phyloP scores from a whole-genome alignment of 768 basidiomycete genomes.

The Agaricus blazei region DNA sequence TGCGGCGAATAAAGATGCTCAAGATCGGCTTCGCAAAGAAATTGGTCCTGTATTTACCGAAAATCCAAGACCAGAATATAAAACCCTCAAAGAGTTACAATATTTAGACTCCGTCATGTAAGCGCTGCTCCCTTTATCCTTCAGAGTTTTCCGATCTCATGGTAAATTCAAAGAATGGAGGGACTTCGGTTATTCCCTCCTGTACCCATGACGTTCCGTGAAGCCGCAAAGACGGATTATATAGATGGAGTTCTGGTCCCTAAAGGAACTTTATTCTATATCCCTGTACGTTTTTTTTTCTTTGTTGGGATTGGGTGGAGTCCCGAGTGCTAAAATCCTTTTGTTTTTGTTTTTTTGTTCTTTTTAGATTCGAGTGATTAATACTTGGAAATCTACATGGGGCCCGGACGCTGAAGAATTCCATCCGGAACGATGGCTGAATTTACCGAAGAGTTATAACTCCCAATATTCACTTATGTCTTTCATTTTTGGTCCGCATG shows the following conservation, averaged over 20 bases:
- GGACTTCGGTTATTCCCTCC: slow-evolving; percentile 38
- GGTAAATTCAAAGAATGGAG: slow-evolving; percentile 28
- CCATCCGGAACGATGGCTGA: slow-evolving; percentile 41
- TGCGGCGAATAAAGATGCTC: slow-evolving; percentile 36
- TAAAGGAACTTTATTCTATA: slow-evolving; percentile 38
- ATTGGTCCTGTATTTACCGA: slow-evolving; percentile 27
- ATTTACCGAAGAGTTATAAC: slow-evolving; percentile 30
- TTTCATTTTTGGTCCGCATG: slow-evolving; percentile 41
- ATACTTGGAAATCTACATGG: slow-evolving; percentile 46
- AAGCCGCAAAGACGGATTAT: slow-evolving; percentile 31
- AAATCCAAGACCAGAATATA: slow-evolving; percentile 33
- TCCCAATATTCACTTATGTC: slow-evolving; percentile 32
- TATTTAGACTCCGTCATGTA: slow-evolving; percentile 39
- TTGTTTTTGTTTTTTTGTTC: too few species aligned
- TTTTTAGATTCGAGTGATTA: slow-evolving; percentile 42
- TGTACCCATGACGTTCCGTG: slow-evolving; percentile 34
- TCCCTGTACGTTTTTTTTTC: slow-evolving; percentile 26
- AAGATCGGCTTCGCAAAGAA: slow-evolving; percentile 42
- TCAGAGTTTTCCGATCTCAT: neutral
- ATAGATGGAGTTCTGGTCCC: slow-evolving; percentile 39
- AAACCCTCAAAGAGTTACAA: slow-evolving; percentile 33
- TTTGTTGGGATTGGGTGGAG: too few species aligned
- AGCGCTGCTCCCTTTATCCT: neutral
- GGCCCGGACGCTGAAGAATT: slow-evolving; percentile 48
- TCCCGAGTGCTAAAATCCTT: neutral